phyloP scores from a whole-genome alignment of 2,329 filamentous ascomycete species.

The Fulvia fulva region DNA sequence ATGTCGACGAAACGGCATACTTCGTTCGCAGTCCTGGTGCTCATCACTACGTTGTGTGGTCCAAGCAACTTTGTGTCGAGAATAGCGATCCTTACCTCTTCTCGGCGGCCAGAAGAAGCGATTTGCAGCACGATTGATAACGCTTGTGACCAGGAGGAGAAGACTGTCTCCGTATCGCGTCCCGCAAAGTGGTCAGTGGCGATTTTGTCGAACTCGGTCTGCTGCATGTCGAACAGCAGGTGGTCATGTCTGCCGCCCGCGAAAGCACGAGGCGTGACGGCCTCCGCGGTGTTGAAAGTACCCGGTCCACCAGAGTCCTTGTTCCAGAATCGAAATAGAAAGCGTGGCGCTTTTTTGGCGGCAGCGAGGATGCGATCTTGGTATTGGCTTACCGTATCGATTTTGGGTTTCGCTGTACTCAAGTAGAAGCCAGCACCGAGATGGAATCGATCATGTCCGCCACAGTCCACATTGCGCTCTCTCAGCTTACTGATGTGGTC shows the following conservation, averaged over 20 bases:
- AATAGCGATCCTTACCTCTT: neutral
- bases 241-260: neutral
- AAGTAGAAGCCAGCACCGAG: too few relatives aligned
- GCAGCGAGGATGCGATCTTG: too few relatives aligned
- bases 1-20: too few relatives aligned
- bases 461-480: too few relatives aligned
- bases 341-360: neutral
- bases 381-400: too few relatives aligned
- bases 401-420: too few relatives aligned
- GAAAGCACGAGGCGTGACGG: neutral
- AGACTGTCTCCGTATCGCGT: neutral
- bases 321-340: slow-evolving; percentile 5
- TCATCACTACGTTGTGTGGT: neutral
- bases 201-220: neutral
- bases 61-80: neutral
- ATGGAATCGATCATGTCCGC: too few relatives aligned
- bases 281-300: slow-evolving; percentile 1
- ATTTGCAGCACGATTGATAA: neutral
- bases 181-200: neutral
- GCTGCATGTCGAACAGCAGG: neutral
- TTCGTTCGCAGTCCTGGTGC: neutral
- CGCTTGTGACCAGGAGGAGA: slow-evolving; percentile 4
- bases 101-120: neutral
- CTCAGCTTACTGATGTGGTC: too few relatives aligned
- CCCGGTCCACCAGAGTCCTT: neutral